phyloP scores from a whole-genome alignment of 176 grass and related monocot genomes.

The Thalia dealbata region DNA sequence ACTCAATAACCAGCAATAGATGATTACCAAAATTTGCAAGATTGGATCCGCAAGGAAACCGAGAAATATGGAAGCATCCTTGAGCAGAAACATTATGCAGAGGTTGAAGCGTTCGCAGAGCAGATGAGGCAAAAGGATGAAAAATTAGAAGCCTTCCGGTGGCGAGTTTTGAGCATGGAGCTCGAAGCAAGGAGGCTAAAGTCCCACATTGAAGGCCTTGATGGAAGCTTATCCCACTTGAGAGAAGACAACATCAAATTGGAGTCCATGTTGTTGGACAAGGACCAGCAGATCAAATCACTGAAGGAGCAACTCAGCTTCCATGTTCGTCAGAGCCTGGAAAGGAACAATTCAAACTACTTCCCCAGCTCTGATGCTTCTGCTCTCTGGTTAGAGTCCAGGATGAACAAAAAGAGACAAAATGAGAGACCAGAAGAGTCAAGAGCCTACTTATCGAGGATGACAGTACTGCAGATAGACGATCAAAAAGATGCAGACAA shows the following conservation, averaged over 20 bases:
- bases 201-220: constrained; percentile 48
- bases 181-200: constrained; percentile 38
- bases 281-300: constrained; percentile 29
- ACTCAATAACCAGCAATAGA: constrained; percentile 26
- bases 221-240: constrained; percentile 29
- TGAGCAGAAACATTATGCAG: constrained; percentile 42
- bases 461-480: neutral
- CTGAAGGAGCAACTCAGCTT: constrained; percentile 16
- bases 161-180: constrained; percentile 56
- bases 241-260: constrained; percentile 28
- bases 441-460: neutral
- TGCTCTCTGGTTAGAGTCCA: constrained; percentile 13
- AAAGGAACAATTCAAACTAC: neutral
- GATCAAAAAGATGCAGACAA: neutral
- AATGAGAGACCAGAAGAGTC: neutral
- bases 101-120: constrained; percentile 86
- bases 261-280: constrained; percentile 34
- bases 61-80: constrained; percentile 56
- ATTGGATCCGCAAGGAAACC: constrained; percentile 66
- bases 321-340: neutral
- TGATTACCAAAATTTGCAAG: constrained; percentile 52
- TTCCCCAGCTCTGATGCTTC: neutral
- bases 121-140: constrained; percentile 71
- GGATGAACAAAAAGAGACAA: neutral
- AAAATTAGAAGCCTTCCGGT: constrained; percentile 59